phyloP scores from a whole-genome alignment of 2,329 filamentous ascomycete genomes.

The Aspergillus thermomutatus region DNA sequence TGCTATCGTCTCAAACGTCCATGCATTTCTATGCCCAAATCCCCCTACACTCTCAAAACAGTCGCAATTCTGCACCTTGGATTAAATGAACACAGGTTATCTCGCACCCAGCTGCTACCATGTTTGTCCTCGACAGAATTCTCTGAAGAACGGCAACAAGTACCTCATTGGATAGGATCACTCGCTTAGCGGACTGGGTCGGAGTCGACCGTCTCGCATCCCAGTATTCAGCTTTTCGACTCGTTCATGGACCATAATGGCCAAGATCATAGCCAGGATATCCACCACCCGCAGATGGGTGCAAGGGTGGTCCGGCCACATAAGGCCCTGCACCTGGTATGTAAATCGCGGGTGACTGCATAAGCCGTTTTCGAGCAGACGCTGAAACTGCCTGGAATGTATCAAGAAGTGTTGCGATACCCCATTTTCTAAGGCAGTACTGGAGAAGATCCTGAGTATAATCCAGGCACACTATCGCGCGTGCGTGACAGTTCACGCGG shows the following conservation, averaged over 20 bases:
- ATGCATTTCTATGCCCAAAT: background rate
- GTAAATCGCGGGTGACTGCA: constrained; percentile 22
- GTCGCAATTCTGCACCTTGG: background rate
- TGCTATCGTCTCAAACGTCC: background rate
- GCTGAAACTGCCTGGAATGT: constrained; percentile 32
- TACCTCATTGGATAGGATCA: background rate
- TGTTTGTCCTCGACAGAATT: background rate
- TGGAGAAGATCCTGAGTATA: constrained; percentile 32
- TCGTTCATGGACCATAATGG: constrained; percentile 6
- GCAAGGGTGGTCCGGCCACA: constrained; percentile 9
- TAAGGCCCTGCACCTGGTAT: constrained; percentile 12
- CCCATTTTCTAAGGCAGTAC: constrained; percentile 35
- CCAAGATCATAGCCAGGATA: constrained; percentile 13
- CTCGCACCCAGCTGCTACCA: no score
- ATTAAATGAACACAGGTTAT: background rate
- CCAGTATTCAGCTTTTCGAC: background rate
- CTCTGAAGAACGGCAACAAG: background rate
- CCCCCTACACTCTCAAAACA: background rate
- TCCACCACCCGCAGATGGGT: constrained; percentile 5
- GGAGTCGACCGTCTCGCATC: no score
- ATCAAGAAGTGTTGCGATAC: constrained; percentile 25
- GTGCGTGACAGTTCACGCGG: constrained; percentile 31
- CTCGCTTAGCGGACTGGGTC: background rate
- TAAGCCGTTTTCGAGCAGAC: constrained; percentile 22
- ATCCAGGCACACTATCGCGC: constrained; percentile 31